Base-by-base conservation (phyloP, 2,329 filamentous ascomycete genomes). In the Eutypa lata region DNA sequence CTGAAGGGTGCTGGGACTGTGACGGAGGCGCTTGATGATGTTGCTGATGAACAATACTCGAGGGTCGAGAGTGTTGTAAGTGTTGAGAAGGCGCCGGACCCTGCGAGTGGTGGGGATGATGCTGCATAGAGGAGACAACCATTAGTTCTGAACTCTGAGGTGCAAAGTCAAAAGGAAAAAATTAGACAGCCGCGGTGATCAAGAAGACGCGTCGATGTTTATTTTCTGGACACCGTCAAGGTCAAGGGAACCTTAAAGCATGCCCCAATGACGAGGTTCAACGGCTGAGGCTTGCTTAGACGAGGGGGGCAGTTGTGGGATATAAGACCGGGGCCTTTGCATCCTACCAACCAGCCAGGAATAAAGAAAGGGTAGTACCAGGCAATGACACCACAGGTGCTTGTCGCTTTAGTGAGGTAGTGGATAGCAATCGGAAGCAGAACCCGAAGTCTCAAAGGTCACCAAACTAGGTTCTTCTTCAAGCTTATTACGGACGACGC, bases 21-120 rank as follows among this genome's bases (percentile, higher is more conserved):
- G 74, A 71, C 51, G 79, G 80, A 58, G 86, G 84, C 61, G 83
- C 80, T 68, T 87, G 84, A 58, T 86, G 83, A 66, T 89, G 86
- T 63, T 89, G 87, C 70, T 89, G 87, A 64, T 90, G 84, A 65
- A 89, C 86, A 65, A 87, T 82, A 75, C 86, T 88, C 65, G 84
- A 82, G 59, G 88, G 84, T 69, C 88, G 83, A 64, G 86, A 81
- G 70, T 89, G 85, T 62, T 89, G 87, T 61, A 88, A 81, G 68
- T 88, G 78, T 67, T 83, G 81, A 61, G 80, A 73, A 74, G 80
- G 76, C 65, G 84, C 82, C 74, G 86, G 84, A 82, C 86, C 87
- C 78, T 89, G 84, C 71, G 83, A 76, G 71, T 87, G 83, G 77
- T 88, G 86, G 76, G 84, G 81, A 77, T 89, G 87, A 81, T 89